Conservation (phyloP, 1,284 basidiomycete species). For the Trichosporon sp. region DNA sequence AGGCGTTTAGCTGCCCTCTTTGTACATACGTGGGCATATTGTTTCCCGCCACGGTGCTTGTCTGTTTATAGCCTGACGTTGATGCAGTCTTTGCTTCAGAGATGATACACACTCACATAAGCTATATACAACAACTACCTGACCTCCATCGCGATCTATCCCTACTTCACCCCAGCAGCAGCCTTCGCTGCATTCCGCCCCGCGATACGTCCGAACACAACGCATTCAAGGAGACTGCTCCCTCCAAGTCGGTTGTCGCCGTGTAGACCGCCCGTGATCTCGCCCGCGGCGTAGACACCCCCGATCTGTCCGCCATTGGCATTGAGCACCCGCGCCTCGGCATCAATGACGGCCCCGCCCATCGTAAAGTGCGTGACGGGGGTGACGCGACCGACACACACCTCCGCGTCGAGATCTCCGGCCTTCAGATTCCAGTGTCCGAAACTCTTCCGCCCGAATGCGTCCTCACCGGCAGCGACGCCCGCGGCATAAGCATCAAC, state of each 20-base stretch:
- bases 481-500: conserved; percentile 25
- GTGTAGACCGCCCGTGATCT: conserved; percentile 30
- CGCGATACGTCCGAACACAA: conserved; percentile 27
- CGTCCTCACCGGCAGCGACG: conserved; percentile 17
- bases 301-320: background rate
- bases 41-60: background rate
- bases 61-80: background rate
- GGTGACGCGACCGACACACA: conserved; percentile 26
- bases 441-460: conserved; percentile 13
- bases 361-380: conserved; percentile 31
- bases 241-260: conserved; percentile 32
- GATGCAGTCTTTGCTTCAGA: background rate
- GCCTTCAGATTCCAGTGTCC: conserved; percentile 24
- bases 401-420: conserved; percentile 24
- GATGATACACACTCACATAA: background rate
- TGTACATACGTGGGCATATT: too few species aligned
- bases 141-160: background rate
- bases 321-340: conserved; percentile 17
- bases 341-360: conserved; percentile 27
- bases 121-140: background rate
- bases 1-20: too few species aligned
- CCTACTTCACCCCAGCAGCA: background rate
- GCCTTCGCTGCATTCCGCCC: conserved; percentile 18
- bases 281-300: conserved; percentile 27
- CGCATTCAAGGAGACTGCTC: conserved; percentile 28